Base-by-base conservation (phyloP, 129 eudicot genomes). In the Flaveria ramosissima region DNA sequence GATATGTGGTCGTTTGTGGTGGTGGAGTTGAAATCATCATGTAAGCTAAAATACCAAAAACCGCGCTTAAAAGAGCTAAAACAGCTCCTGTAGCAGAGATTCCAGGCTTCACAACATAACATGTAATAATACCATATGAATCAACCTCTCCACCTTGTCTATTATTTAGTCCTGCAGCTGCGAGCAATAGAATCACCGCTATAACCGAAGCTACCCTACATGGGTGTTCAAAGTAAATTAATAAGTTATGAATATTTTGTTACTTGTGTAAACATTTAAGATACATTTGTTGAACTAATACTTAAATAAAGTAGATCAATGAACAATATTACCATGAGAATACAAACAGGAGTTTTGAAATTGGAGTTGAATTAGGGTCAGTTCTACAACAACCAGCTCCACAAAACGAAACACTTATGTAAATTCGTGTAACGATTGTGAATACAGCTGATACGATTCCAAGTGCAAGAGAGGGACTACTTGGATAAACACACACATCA, bases 61-160 rank as follows among this genome's bases (percentile, higher is more conserved):
- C 45, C 0, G 80, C 56, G 59, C 84, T 81, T 12, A 71, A 24
- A 47, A 81, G 47, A 42, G 84, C 77, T 63, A 81, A 68, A 42
- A 75, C 42, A 61, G 77, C 77, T 36, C 81, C 81, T 26, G 77
- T 53, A 16, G 85, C 69, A 76, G 70, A 81, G 36, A 76, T 72
- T 52, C 85, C 85, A 3, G 85, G 85, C 57, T 76, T 81, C 42
- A 52, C 78, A 52, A 61, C 80, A 62, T 70, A 76, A 46, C 85
- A 81, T 52, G 51, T 26, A 7, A 41, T 56, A 11, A 61, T 70
- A 62, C 81, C 78, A 46, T 76, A 71, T 50, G 61, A 7, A 42
- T 71, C 50, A 23, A 48, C 12, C 43, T 76, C 50, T 55, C 81
- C 81, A 9, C 81, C 78, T 42, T 76, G 69, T 62, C 68, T 59